phyloP scores from a whole-genome alignment of 352 stramenopile species.

The Globisporangium nunn region DNA sequence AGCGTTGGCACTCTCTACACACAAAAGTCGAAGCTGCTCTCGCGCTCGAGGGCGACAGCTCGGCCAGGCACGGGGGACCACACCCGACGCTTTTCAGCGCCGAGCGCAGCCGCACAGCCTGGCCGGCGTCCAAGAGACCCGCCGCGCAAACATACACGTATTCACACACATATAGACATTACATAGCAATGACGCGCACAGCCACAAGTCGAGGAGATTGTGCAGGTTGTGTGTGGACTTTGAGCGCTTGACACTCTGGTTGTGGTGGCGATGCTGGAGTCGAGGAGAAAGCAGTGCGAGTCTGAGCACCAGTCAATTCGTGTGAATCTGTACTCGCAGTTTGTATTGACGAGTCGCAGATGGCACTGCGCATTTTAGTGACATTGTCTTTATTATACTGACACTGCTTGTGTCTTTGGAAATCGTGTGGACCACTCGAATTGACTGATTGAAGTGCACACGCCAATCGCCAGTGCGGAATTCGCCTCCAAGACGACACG shows the following conservation, averaged over 20 bases:
- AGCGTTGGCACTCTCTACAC: conserved; percentile 67
- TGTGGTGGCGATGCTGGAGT: background rate
- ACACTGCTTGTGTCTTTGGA: no score
- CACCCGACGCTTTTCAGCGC: conserved; percentile 24
- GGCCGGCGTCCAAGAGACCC: conserved; percentile 5
- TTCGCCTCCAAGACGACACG: background rate
- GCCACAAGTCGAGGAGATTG: no score
- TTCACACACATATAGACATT: conserved; percentile 5
- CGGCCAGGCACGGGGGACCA: conserved; percentile 17
- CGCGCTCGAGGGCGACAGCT: conserved; percentile 30
- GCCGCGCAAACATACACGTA: conserved; percentile 10
- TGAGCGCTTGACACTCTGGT: background rate
- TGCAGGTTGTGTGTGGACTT: background rate
- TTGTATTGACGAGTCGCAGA: background rate
- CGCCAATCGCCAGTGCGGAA: conserved; percentile 4
- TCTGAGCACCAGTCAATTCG: background rate
- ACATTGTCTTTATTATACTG: no score
- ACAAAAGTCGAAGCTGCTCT: conserved; percentile 56
- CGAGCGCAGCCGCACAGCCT: conserved; percentile 6
- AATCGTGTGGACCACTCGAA: background rate
- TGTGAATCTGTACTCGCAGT: background rate
- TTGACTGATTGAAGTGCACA: conserved; percentile 3
- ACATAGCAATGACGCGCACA: background rate
- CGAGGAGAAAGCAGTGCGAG: background rate
- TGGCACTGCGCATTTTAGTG: no score